Evolutionary conservation across 208 protist genomes (phyloP).

Genomic region (Crithidia fasciculata): DNA sequence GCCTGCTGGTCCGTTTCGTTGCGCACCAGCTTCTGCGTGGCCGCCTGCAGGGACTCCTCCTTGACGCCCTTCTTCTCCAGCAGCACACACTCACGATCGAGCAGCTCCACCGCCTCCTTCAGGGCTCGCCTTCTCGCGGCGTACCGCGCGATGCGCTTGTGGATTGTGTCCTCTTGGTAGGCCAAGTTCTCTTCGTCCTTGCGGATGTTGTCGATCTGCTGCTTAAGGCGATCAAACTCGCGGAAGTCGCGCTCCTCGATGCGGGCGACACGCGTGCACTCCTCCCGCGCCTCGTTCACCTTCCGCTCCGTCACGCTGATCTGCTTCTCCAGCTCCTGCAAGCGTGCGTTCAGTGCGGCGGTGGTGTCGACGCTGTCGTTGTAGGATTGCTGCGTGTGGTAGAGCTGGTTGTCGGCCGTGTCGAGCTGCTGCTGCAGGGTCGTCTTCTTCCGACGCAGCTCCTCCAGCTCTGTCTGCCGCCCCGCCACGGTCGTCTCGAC

Average conservation of each 20-base stretch:
- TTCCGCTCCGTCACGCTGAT: conserved; percentile 80
- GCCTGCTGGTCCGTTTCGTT: conserved; percentile 78
- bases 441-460: conserved; percentile 62
- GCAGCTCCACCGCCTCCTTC: conserved; percentile 58
- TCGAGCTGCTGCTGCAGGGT: conserved; percentile 87
- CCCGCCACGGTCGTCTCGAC: conserved; percentile 40
- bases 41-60: conserved; percentile 67
- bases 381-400: conserved; percentile 88
- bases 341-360: conserved; percentile 80
- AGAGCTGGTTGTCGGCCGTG: conserved; percentile 88
- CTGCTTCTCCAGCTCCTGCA: conserved; percentile 74
- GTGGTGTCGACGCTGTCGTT: conserved; percentile 93
- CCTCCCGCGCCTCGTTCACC: conserved; percentile 60
- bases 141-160: conserved; percentile 68
- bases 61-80: conserved; percentile 72
- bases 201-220: conserved; percentile 88
- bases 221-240: conserved; percentile 70
- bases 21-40: conserved; percentile 82
- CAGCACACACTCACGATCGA: conserved; percentile 69
- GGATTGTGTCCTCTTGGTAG: conserved; percentile 74
- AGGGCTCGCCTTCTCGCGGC: conserved; percentile 68
- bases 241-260: conserved; percentile 84
- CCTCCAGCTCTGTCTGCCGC: conserved; percentile 66
- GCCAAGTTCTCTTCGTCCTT: conserved; percentile 76
- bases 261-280: conserved; percentile 61